Evolutionary conservation across 2,329 filamentous ascomycete species (phyloP).

Genomic region (Stagonosporopsis tanaceti): DNA sequence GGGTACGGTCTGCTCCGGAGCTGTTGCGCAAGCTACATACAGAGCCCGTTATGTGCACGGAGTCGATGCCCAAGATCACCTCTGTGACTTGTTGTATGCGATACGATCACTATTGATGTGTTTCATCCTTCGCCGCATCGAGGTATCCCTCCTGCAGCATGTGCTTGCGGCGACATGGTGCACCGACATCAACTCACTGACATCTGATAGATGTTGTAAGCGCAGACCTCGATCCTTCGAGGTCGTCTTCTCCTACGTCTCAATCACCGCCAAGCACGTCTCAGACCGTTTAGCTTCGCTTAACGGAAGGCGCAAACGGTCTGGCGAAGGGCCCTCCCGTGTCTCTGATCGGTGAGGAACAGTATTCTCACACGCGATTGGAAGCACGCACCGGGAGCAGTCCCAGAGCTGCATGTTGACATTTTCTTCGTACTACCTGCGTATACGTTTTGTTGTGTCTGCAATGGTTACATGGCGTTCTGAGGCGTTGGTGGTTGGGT

Average conservation of each 20-base stretch:
- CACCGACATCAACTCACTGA: background rate
- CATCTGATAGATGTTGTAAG: background rate
- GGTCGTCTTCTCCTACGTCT: background rate
- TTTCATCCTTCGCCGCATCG: background rate
- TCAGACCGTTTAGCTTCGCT: slow-evolving; percentile 3
- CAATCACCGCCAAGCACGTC: background rate
- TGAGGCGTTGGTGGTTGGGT: background rate
- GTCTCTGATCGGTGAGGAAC: slow-evolving; percentile 16
- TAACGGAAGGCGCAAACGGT: slow-evolving; percentile 5
- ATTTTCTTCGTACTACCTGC: slow-evolving; percentile 2
- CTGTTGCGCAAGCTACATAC: background rate
- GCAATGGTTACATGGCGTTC: background rate
- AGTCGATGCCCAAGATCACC: background rate
- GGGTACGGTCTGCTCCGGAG: background rate
- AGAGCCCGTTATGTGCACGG: background rate
- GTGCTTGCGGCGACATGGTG: background rate
- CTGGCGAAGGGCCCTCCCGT: slow-evolving; percentile 12
- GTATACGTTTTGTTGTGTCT: slow-evolving; percentile 6
- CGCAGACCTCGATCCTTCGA: background rate
- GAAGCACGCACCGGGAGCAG: slow-evolving; percentile 9
- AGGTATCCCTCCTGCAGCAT: background rate
- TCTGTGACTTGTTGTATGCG: background rate
- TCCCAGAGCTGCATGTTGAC: background rate
- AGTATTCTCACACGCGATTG: slow-evolving; percentile 1
- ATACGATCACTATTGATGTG: background rate